A percentile compares a stretch with the other conserved stretches of the same genome.
Conservation (phyloP, 2,329 filamentous ascomycete species). For the Paramyrothecium sp. region DNA sequence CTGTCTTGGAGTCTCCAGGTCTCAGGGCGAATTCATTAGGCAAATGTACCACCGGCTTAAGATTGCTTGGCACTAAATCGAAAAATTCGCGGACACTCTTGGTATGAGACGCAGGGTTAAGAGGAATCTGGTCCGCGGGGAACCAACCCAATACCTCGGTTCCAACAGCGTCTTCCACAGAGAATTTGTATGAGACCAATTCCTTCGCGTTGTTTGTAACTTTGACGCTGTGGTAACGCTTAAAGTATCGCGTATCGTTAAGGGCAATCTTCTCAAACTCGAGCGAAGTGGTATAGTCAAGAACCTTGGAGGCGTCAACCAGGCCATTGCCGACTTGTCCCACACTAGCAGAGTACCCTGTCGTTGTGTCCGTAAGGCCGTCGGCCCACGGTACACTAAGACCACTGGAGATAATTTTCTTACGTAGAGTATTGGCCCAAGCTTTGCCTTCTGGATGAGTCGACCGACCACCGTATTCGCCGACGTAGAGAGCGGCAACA, state of each 20-base stretch:
- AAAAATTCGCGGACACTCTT: neutral
- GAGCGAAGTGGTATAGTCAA: slow-evolving; percentile 36
- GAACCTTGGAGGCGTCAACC: slow-evolving; percentile 44
- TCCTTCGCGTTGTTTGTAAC: slow-evolving; percentile 37
- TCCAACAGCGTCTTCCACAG: slow-evolving; percentile 32
- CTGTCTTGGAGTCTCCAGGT: too few relatives aligned
- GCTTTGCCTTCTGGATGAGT: slow-evolving; percentile 26
- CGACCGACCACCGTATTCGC: slow-evolving; percentile 26
- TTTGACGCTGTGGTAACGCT: slow-evolving; percentile 12
- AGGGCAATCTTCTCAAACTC: slow-evolving; percentile 36
- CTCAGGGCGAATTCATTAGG: too few relatives aligned
- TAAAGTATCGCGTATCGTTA: slow-evolving; percentile 42
- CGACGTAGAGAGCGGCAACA: slow-evolving; percentile 34
- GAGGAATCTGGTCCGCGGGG: neutral
- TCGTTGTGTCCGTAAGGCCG: slow-evolving; percentile 12
- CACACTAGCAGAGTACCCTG: slow-evolving; percentile 25
- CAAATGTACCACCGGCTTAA: slow-evolving; percentile 16
- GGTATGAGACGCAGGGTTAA: neutral
- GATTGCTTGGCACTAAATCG: slow-evolving; percentile 5
- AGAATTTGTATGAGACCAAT: slow-evolving; percentile 31
- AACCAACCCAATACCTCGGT: slow-evolving; percentile 14
- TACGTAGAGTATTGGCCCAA: slow-evolving; percentile 22
- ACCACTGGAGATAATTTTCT: slow-evolving; percentile 32
- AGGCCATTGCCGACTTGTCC: slow-evolving; percentile 38
- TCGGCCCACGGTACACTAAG: slow-evolving; percentile 26